These are phyloP conservation scores for Tolypocladium ovalisporum DNA, from an alignment of 2,329 filamentous ascomycete genomes.

Conservation along the genomic window DNA sequence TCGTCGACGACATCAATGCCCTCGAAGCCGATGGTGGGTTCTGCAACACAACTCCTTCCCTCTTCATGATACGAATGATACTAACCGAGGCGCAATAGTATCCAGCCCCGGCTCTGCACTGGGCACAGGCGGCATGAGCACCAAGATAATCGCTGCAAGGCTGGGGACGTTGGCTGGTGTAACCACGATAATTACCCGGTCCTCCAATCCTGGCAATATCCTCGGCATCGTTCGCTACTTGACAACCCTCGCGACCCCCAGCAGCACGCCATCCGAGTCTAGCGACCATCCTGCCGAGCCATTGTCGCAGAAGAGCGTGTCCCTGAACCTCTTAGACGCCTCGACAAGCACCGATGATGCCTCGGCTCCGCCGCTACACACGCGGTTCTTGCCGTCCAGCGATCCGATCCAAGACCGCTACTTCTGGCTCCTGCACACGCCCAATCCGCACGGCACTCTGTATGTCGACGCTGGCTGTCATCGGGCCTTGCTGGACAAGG, in stretches of 20 bases:
- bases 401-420: slow-evolving; percentile 85
- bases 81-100: slow-evolving; percentile 48
- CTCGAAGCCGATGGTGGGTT: slow-evolving; percentile 66
- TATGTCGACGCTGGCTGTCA: slow-evolving; percentile 91
- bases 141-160: slow-evolving; percentile 88
- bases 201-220: slow-evolving; percentile 89
- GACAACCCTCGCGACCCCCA: slow-evolving; percentile 30
- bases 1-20: slow-evolving; percentile 78
- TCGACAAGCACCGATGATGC: slow-evolving; percentile 12
- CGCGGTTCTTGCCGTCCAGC: slow-evolving; percentile 76
- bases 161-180: slow-evolving; percentile 90
- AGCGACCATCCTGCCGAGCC: slow-evolving; percentile 21
- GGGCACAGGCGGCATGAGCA: slow-evolving; percentile 94
- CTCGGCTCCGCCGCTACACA: slow-evolving; percentile 55
- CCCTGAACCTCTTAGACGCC: slow-evolving; percentile 24
- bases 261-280: slow-evolving; percentile 3
- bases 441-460: slow-evolving; percentile 79
- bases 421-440: slow-evolving; percentile 93
- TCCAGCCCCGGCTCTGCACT: slow-evolving; percentile 80
- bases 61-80: background rate
- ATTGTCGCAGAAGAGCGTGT: slow-evolving; percentile 28
- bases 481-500: slow-evolving; percentile 68
- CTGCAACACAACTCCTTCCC: background rate
- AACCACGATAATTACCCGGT: slow-evolving; percentile 89
- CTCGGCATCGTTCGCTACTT: slow-evolving; percentile 74